Evolutionary conservation across 2,329 filamentous ascomycete species (phyloP).

Genomic region (Myriosclerotinia duriaeana): DNA sequence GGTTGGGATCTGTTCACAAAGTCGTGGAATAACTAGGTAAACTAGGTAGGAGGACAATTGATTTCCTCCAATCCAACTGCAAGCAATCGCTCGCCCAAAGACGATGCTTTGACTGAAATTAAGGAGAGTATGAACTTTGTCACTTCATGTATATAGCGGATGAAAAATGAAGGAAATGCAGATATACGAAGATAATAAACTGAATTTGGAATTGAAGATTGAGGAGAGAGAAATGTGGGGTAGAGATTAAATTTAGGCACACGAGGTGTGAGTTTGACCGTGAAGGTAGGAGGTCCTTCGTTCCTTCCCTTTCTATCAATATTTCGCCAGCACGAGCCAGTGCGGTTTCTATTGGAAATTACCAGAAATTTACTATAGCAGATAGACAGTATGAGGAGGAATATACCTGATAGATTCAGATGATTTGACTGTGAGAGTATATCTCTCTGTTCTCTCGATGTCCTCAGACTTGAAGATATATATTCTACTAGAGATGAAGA

Average conservation of each 20-base stretch:
- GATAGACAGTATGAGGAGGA: neutral
- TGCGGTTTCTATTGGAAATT: neutral
- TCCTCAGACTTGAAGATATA: neutral
- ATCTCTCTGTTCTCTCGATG: neutral
- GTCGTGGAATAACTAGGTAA: neutral
- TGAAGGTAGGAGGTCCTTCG: conserved; percentile 5
- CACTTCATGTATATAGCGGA: neutral
- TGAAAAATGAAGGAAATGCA: neutral
- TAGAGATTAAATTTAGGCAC: neutral
- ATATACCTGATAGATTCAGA: neutral
- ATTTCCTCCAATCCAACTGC: neutral
- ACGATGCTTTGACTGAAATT: too few relatives aligned
- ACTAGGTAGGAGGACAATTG: neutral
- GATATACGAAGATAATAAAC: neutral
- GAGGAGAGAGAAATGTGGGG: neutral
- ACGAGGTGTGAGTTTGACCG: conserved; percentile 5
- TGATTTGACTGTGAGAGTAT: neutral
- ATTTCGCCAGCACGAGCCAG: neutral
- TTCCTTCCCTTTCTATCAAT: neutral
- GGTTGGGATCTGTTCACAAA: neutral
- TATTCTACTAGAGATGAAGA: neutral
- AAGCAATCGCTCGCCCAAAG: neutral
- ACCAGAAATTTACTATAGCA: too few relatives aligned
- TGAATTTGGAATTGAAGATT: neutral
- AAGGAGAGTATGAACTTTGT: neutral